Evolutionary conservation across 306 rosid genomes (phyloP), one percentile per base, ranked within the genome.

Genomic region (Corylus avellana): DNA sequence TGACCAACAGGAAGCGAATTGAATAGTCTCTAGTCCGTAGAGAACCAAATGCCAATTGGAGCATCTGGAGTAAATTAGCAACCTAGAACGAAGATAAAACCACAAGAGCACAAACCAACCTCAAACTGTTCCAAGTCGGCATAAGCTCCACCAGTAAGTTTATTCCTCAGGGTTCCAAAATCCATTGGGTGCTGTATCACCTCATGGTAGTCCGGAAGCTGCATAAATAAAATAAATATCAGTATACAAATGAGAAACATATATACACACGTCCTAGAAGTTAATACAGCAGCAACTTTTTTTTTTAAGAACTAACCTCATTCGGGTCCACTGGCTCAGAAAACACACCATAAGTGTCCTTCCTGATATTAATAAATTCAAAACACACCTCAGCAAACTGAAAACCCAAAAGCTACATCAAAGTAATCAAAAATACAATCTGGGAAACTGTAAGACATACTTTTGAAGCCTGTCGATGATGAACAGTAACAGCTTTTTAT

Each of bases 181-280:
- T 90, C 94, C 94, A 90, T 90, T 20, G 94, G 92, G 74, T 88
- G 78, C 71, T 81, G 86, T 55, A 90, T 85, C 46, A 90, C 85
- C 68, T 90, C 94, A 62, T 81, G 88, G 77, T 90, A 90, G 80
- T 90, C 94, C 18, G 94, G 94, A 73, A 90, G 92, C 94, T 90
- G 83, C 87, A 68, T 70, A 73, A 13, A 76, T 42, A 29, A 8
- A 8, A 62, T 63, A 46, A 50, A 62, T 63, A 50, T 55, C 66
- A 73, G 44, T 42, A 74, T 1, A 81, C 44, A 47, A 72, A n/a
- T 12, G 12, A n/a, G 8, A 79, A 72, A 22, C 72, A 75, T n/a
- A 67, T 37, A 48, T 32, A 81, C 32, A 48, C 12, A 68, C 70
- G 32, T 27, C 80, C 70, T 47, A 75, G 74, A 78, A 75, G 39